phyloP scores from a whole-genome alignment of 495 filamentous ascomycete species.

The Neurospora terricola region DNA sequence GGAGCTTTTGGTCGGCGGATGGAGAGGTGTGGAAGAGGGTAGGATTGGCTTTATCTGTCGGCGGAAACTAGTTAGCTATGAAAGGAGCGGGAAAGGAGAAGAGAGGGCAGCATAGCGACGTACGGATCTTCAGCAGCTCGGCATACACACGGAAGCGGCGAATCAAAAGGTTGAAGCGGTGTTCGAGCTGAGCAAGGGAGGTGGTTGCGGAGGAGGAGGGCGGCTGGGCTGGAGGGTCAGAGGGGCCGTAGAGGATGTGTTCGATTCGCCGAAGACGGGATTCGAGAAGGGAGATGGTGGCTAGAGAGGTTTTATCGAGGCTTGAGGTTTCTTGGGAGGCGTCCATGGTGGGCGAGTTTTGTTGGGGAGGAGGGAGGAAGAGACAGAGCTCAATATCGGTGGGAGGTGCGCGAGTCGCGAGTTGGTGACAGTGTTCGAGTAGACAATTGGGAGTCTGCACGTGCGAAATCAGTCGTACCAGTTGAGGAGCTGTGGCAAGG shows the following conservation, averaged over 20 bases:
- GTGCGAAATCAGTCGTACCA: too few relatives aligned
- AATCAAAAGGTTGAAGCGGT: conserved; percentile 31
- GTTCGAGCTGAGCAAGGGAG: conserved; percentile 56
- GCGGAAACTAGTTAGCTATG: conserved; percentile 2
- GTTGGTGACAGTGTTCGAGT: background rate
- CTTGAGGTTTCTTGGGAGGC: conserved; percentile 5
- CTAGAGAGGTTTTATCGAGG: conserved; percentile 41
- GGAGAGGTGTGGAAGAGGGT: conserved; percentile 30
- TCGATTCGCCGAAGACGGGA: conserved; percentile 63
- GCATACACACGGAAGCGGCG: conserved; percentile 34
- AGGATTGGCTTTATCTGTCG: conserved; percentile 34
- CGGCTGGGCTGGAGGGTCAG: conserved; percentile 22
- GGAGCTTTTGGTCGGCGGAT: conserved; percentile 14
- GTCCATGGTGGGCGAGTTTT: background rate
- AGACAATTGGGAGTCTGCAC: background rate
- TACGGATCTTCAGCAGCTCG: conserved; percentile 42
- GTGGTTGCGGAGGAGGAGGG: conserved; percentile 35
- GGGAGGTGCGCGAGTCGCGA: background rate
- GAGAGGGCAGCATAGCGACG: background rate
- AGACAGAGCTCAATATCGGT: too few relatives aligned
- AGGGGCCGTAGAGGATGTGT: conserved; percentile 57
- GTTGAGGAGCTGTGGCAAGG: background rate
- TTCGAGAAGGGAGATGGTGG: conserved; percentile 68
- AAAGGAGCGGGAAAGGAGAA: background rate
- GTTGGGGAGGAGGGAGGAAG: background rate